Evolutionary conservation across 176 grass and related monocot species (phyloP).

Genomic region (Bonia amplexicaulis): DNA sequence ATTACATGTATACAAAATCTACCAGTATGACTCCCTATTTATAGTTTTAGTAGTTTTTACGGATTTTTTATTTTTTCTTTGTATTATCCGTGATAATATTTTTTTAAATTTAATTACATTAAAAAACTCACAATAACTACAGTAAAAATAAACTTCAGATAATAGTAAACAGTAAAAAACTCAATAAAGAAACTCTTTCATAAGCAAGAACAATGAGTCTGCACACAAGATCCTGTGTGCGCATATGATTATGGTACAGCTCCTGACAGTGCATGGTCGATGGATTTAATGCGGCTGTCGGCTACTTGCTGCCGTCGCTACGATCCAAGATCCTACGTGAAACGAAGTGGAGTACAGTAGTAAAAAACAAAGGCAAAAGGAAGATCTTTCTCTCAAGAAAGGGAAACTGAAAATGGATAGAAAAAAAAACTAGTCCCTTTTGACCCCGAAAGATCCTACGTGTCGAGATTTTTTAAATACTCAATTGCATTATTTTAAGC

Average conservation of each 20-base stretch:
- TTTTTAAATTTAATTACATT: no score
- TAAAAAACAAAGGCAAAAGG: neutral
- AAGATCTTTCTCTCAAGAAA: neutral
- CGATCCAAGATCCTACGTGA: conserved; percentile 31
- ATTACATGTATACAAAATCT: no score
- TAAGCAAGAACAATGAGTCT: neutral
- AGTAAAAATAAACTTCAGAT: no score
- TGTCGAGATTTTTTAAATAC: neutral
- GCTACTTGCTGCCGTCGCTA: conserved; percentile 19
- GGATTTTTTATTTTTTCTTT: no score
- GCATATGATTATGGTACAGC: conserved; percentile 13
- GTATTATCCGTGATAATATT: fast-evolving
- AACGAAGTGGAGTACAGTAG: neutral
- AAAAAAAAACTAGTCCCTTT: neutral
- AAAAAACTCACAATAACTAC: no score
- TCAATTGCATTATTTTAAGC: no score
- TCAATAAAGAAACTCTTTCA: no score
- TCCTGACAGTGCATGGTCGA: conserved; percentile 14
- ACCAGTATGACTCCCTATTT: no score
- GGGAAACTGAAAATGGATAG: neutral
- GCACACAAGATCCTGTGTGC: conserved; percentile 13
- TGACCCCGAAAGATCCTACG: neutral
- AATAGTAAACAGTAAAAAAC: no score
- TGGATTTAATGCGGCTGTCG: conserved; percentile 50
- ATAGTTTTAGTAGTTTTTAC: no score